Base-by-base conservation (phyloP, 1,284 basidiomycete species). In the Vanrija sp. region DNA sequence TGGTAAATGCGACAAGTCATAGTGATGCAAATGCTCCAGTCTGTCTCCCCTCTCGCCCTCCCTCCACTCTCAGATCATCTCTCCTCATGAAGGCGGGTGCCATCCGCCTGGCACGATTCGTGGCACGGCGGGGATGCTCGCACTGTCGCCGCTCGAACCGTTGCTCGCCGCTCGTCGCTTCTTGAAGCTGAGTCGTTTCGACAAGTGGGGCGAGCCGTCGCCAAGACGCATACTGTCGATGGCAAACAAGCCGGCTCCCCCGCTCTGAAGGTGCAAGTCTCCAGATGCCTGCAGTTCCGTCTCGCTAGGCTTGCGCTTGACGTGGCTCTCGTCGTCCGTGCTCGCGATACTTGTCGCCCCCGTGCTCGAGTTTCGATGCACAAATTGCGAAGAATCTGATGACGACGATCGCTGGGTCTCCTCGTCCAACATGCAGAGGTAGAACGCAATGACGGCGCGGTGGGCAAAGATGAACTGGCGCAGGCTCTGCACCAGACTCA, bases 391-490 rank as follows among this genome's bases (percentile, higher is more conserved):
- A 37, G 31, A 31, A 31, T 31, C 31, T 12, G 31, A 31, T 14
- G 31, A 31, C 9, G 31, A 31, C 7, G 45, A 24, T 7, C 31
- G 16, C 10, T 47, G 41, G 1, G 19, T 23, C 23, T 63, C 62
- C 36, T 70, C 85, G 64, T 92, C 89, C 43, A 87, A 78, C 47
- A 92, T 80, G 77, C 82, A 80, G 67, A 94, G 75, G 43, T 86
- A 84, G 25, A 88, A 86, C 68, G 89, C 86, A 51, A 93, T 84
- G 57, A 94, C 82, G 16, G 86, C 89, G 31, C 85, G 84, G 68
- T 94, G 88, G 24, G 91, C 87, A 70, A 93, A 94, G 20, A 93
- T 84, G 67, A 91, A 94, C 76, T 94, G 90, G 56, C 90, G 78
- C 66, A 93, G 75, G 67, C 85, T 90, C 78, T 92, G 90, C 64